Percentiles rank a stretch among this genome's conserved stretches.
These are phyloP conservation scores for Aspergillus ostianus DNA, from an alignment of 495 filamentous ascomycete species.

Conservation along the genomic window DNA sequence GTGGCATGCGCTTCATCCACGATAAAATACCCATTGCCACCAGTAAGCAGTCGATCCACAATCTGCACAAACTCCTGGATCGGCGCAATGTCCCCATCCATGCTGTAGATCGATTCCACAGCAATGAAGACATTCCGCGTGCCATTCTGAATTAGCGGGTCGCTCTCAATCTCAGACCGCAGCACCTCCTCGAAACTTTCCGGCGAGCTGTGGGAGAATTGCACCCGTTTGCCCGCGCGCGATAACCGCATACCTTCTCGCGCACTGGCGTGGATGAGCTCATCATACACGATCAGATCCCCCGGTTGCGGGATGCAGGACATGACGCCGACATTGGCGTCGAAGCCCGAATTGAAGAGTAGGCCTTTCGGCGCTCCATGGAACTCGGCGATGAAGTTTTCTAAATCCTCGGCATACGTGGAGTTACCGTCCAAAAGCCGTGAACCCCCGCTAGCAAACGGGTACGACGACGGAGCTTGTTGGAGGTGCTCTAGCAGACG, in stretches of 20 bases:
- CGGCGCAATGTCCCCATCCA: slow-evolving; percentile 77
- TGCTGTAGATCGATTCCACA: slow-evolving; percentile 77
- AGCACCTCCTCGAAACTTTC: slow-evolving; percentile 42
- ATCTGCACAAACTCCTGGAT: slow-evolving; percentile 56
- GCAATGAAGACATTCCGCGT: slow-evolving; percentile 57
- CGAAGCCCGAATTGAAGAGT: slow-evolving; percentile 77
- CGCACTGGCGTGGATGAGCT: slow-evolving; percentile 72
- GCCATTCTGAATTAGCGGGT: slow-evolving; percentile 31
- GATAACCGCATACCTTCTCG: slow-evolving; percentile 76
- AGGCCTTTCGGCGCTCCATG: slow-evolving; percentile 62
- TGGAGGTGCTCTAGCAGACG: slow-evolving; percentile 34
- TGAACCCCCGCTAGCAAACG: slow-evolving; percentile 44
- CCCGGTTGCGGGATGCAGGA: slow-evolving; percentile 64
- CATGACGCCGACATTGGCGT: slow-evolving; percentile 72
- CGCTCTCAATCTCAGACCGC: slow-evolving; percentile 25
- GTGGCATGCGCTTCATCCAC: slow-evolving; percentile 81
- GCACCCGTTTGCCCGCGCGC: slow-evolving; percentile 45
- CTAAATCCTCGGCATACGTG: slow-evolving; percentile 58
- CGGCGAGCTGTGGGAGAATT: slow-evolving; percentile 64
- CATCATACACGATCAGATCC: slow-evolving; percentile 72
- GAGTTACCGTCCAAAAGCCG: slow-evolving; percentile 65
- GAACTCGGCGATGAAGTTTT: slow-evolving; percentile 62
- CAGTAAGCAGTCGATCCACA: slow-evolving; percentile 56
- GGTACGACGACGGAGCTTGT: slow-evolving; percentile 29
- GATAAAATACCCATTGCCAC: slow-evolving; percentile 62